Percentiles rank a stretch among this genome's conserved stretches.
phyloP scores from a whole-genome alignment of 306 rosid genomes.

The Cucurbita moschata region DNA sequence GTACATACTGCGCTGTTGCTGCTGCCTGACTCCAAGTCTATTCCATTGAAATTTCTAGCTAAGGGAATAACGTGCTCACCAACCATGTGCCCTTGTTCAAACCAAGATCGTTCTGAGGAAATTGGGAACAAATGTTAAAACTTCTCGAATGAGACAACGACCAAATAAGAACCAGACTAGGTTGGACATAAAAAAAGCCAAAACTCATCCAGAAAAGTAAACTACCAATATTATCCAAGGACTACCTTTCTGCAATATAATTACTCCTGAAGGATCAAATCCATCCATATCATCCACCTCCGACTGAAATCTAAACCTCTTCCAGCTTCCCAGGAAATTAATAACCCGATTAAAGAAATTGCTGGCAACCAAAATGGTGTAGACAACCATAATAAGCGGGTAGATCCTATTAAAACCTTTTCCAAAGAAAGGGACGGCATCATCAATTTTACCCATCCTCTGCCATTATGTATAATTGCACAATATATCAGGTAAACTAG shows the following conservation, averaged over 20 bases:
- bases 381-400: constrained; percentile 94
- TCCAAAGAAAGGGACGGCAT: constrained; percentile 86
- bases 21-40: constrained; percentile 48
- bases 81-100: constrained; percentile 76
- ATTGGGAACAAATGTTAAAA: neutral
- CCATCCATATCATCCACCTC: constrained; percentile 92
- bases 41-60: constrained; percentile 59
- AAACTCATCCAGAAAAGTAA: neutral
- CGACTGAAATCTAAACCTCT: constrained; percentile 56
- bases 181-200: neutral
- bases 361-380: constrained; percentile 88
- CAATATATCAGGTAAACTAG: constrained; percentile 13
- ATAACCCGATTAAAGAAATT: constrained; percentile 74
- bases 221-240: neutral
- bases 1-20: constrained; percentile 43
- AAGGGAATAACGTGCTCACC: constrained; percentile 92
- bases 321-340: constrained; percentile 81
- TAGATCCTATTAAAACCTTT: constrained; percentile 62
- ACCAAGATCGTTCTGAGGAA: constrained; percentile 63
- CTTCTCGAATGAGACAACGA: neutral
- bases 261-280: constrained; percentile 80
- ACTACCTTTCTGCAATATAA: constrained; percentile 82
- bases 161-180: neutral
- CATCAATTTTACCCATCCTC: constrained; percentile 88
- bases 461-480: constrained; percentile 30